phyloP scores from a whole-genome alignment of 345 rosid species.

The Gossypium longicalyx region DNA sequence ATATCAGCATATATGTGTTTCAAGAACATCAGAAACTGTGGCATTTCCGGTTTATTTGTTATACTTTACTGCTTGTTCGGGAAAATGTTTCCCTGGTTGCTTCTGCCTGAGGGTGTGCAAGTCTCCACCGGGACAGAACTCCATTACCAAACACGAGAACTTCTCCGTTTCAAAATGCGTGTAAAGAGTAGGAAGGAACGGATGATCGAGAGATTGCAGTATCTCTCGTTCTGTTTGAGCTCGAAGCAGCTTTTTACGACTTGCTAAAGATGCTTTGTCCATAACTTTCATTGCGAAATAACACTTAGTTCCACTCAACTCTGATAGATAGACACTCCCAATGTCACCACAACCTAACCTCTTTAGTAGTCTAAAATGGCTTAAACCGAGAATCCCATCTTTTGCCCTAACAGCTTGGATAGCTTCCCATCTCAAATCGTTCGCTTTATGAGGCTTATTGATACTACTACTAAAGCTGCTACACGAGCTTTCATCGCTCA shows the following conservation, averaged over 20 bases:
- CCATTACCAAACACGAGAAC: slow-evolving; percentile 91
- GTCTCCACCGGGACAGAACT: slow-evolving; percentile 92
- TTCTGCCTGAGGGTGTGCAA: slow-evolving; percentile 88
- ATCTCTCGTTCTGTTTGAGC: slow-evolving; percentile 96
- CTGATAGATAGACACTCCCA: slow-evolving; percentile 88
- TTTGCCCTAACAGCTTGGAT: slow-evolving; percentile 68
- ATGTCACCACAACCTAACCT: slow-evolving; percentile 93
- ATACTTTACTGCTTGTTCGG: slow-evolving; percentile 90
- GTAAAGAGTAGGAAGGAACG: slow-evolving; percentile 87
- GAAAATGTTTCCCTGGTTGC: slow-evolving; percentile 84
- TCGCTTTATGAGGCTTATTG: slow-evolving; percentile 83
- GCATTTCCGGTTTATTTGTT: slow-evolving; percentile 24
- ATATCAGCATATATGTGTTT: too few species aligned
- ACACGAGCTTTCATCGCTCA: slow-evolving; percentile 89
- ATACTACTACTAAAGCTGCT: slow-evolving; percentile 85
- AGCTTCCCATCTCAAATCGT: slow-evolving; percentile 92
- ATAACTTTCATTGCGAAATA: slow-evolving; percentile 92
- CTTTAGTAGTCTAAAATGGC: slow-evolving; percentile 78
- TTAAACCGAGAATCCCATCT: slow-evolving; percentile 71
- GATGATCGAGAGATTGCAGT: slow-evolving; percentile 80
- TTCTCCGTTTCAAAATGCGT: slow-evolving; percentile 89
- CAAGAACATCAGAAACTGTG: too few species aligned
- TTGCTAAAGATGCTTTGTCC: slow-evolving; percentile 87
- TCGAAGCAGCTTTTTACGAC: slow-evolving; percentile 84
- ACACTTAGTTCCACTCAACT: slow-evolving; percentile 82